These are phyloP conservation scores for Saccharomycopsis sp. DNA, from an alignment of 805 yeast species.

Conservation along the genomic window DNA sequence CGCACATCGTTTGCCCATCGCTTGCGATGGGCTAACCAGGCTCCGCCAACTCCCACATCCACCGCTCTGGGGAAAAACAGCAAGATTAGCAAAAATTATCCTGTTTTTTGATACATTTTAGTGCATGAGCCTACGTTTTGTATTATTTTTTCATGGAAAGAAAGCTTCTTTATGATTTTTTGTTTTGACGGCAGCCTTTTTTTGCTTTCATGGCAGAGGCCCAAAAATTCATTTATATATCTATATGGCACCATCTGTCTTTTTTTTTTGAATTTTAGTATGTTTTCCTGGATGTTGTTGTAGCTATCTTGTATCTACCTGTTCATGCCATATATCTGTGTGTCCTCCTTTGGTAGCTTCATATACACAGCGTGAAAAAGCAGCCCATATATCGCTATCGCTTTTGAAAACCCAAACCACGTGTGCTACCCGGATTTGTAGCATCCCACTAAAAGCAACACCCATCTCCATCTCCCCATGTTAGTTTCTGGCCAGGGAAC, in stretches of 20 bases:
- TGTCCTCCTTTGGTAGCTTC: not conserved
- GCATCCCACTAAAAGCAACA: not conserved
- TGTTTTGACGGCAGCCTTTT: not conserved
- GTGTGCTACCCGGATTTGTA: not conserved
- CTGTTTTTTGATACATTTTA: not conserved
- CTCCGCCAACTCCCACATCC: not conserved
- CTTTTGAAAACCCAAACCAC: not conserved
- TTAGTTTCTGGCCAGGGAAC: not conserved
- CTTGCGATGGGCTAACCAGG: not conserved
- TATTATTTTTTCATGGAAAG: not conserved
- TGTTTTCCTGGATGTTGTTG: not conserved
- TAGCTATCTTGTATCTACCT: not conserved
- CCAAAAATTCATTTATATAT: not conserved
- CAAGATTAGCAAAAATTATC: not conserved
- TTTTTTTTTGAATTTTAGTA: not conserved
- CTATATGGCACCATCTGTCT: not conserved
- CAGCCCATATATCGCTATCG: no score
- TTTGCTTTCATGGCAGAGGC: not conserved
- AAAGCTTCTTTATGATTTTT: not conserved
- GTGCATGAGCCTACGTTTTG: not conserved
- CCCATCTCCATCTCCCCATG: not conserved
- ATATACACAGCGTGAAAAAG: not conserved
- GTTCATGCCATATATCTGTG: not conserved
- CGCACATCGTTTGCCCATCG: not conserved
- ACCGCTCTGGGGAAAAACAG: not conserved